Conservation (phyloP, 176 grass and related monocot genomes). For the Phoenix roebelenii region DNA sequence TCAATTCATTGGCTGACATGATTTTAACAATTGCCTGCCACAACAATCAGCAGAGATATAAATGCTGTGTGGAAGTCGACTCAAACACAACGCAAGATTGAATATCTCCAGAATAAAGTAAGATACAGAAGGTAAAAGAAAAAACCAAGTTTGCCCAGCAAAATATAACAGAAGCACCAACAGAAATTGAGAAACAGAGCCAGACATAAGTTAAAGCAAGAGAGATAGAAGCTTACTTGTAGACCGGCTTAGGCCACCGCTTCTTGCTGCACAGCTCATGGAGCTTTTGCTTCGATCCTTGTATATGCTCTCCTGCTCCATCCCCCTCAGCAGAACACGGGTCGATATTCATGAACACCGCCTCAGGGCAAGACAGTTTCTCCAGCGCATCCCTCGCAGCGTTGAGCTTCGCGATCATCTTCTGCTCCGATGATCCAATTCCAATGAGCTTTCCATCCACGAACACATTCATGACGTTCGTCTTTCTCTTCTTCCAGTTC, state of each 20-base stretch:
- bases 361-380: constrained; percentile 20
- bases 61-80: no score
- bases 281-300: constrained; percentile 59
- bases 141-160: not conserved
- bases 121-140: no score
- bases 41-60: no score
- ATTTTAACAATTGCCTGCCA: no score
- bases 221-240: constrained; percentile 41
- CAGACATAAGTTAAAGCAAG: not conserved
- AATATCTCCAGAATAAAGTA: no score
- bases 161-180: not conserved
- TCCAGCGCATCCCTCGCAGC: constrained; percentile 57
- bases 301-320: constrained; percentile 39
- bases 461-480: constrained; percentile 43
- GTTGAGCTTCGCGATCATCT: constrained; percentile 70
- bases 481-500: constrained; percentile 39
- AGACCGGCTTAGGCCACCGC: constrained; percentile 47
- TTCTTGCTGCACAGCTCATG: constrained; percentile 44
- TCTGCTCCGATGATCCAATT: constrained; percentile 57
- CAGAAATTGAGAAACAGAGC: no score
- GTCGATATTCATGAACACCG: constrained; percentile 5
- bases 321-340: not conserved
- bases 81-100: no score
- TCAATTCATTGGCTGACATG: no score
- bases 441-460: constrained; percentile 43